Conservation (phyloP, 805 yeast species). For the Ogataea methylovora region DNA sequence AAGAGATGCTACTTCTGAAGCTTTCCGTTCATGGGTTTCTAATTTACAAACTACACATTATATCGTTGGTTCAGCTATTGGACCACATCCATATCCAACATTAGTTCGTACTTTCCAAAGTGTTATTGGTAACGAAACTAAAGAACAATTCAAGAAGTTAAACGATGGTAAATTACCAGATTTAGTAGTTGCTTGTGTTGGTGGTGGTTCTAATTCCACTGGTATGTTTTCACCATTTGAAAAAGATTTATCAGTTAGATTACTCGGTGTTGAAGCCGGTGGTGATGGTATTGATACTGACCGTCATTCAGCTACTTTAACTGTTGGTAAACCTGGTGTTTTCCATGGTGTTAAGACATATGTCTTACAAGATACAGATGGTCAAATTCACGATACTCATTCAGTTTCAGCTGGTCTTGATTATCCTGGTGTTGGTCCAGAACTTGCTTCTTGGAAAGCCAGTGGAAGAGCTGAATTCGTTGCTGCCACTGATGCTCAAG, state of each 20-base stretch:
- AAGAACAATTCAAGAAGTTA: conserved; percentile 75
- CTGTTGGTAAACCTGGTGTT: conserved; percentile 96
- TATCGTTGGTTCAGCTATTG: conserved; percentile 96
- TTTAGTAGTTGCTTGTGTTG: conserved; percentile 96
- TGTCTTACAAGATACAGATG: conserved; percentile 84
- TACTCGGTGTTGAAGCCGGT: conserved; percentile 97
- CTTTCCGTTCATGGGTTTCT: conserved; percentile 93
- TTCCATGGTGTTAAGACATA: conserved; percentile 97
- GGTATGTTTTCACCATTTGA: conserved; percentile 96
- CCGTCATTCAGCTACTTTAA: conserved; percentile 89
- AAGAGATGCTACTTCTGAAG: conserved; percentile 97
- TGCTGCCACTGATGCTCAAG: conserved; percentile 95
- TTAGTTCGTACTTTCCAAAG: conserved; percentile 97
- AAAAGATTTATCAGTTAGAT: conserved; percentile 64
- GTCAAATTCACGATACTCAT: conserved; percentile 96
- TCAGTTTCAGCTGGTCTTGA: conserved; percentile 98
- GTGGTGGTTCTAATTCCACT: conserved; percentile 96
- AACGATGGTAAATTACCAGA: conserved; percentile 84
- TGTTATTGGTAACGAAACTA: conserved; percentile 92
- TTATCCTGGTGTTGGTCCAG: conserved; percentile 99
- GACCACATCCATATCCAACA: conserved; percentile 99
- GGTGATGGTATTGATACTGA: conserved; percentile 91
- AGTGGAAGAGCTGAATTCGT: conserved; percentile 86
- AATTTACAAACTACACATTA: conserved; percentile 82
- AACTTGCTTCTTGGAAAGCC: conserved; percentile 89